phyloP scores from a whole-genome alignment of 2,329 filamentous ascomycete species.

The Fusarium luffae region DNA sequence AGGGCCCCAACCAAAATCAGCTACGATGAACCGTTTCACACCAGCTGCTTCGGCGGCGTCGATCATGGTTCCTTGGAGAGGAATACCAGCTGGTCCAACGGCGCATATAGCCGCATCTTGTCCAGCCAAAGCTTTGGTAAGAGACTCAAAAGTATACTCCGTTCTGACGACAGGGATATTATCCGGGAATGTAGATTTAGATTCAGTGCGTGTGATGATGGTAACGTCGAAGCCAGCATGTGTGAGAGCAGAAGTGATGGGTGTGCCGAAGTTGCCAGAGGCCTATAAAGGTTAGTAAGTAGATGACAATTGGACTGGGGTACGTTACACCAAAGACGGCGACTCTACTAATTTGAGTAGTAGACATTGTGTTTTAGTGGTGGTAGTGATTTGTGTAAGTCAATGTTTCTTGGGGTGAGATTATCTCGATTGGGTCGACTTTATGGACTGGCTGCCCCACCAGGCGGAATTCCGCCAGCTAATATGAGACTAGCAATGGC shows the following conservation, averaged over 20 bases:
- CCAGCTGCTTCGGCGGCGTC: constrained; percentile 30
- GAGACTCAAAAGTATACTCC: background rate
- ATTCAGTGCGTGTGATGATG: constrained; percentile 30
- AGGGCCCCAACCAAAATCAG: constrained; percentile 33
- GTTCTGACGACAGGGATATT: background rate
- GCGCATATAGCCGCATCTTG: constrained; percentile 25
- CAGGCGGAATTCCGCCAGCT: constrained; percentile 28
- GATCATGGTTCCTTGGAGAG: constrained; percentile 24
- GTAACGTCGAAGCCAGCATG: constrained; percentile 23
- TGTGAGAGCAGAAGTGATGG: constrained; percentile 30
- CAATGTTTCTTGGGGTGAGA: background rate
- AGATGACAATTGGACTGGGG: rapidly evolving
- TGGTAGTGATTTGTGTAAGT: constrained; percentile 11
- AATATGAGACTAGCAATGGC: background rate
- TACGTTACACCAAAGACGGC: constrained; percentile 25
- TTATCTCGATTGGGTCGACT: constrained; percentile 8
- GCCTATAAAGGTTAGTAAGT: constrained; percentile 18
- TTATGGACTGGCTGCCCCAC: constrained; percentile 16
- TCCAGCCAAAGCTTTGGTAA: constrained; percentile 3
- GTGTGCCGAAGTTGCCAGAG: constrained; percentile 35
- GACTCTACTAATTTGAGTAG: constrained; percentile 7
- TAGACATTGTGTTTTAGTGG: constrained; percentile 11
- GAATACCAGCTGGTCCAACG: constrained; percentile 26
- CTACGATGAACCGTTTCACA: constrained; percentile 25
- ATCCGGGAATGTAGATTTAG: constrained; percentile 23